Conservation (phyloP, 148 eudicot genomes). For the Rhododendron molle region DNA sequence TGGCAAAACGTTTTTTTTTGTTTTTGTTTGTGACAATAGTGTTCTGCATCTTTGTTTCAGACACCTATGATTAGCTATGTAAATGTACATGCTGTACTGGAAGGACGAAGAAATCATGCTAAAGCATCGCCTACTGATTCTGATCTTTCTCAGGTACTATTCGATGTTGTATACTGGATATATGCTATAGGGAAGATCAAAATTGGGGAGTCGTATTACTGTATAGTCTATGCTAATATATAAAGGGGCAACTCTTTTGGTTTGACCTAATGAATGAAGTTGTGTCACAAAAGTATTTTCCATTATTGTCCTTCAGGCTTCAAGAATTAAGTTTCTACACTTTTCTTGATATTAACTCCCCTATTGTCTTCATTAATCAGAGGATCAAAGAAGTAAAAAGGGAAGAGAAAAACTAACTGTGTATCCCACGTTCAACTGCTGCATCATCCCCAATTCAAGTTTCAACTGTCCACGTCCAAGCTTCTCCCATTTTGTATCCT, state of each 20-base stretch:
- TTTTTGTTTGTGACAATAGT: not conserved
- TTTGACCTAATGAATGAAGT: not conserved
- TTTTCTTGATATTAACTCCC: not conserved
- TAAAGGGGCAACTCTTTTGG: not conserved
- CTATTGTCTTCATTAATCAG: not conserved
- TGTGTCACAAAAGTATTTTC: not conserved
- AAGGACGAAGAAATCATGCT: slow-evolving; percentile 83
- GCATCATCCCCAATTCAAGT: too few relatives aligned
- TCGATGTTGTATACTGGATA: not conserved
- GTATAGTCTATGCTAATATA: not conserved
- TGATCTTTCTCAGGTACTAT: slow-evolving; percentile 66
- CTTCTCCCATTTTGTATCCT: too few relatives aligned
- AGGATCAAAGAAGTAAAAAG: not conserved
- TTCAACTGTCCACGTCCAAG: too few relatives aligned
- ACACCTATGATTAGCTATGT: slow-evolving; percentile 96
- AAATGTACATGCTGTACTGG: slow-evolving; percentile 93
- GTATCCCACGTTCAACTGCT: too few relatives aligned
- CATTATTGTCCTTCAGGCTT: not conserved
- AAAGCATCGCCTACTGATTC: slow-evolving; percentile 70
- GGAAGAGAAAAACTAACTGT: not conserved
- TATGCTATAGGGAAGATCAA: not conserved
- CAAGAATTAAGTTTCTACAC: not conserved
- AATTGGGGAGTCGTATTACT: not conserved
- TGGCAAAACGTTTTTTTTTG: not conserved
- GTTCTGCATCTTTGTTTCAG: slow-evolving; percentile 35